These are phyloP conservation scores for Nematocida sp. DNA, from an alignment of 371 early-diverging fungal genomes.

Conservation along the genomic window DNA sequence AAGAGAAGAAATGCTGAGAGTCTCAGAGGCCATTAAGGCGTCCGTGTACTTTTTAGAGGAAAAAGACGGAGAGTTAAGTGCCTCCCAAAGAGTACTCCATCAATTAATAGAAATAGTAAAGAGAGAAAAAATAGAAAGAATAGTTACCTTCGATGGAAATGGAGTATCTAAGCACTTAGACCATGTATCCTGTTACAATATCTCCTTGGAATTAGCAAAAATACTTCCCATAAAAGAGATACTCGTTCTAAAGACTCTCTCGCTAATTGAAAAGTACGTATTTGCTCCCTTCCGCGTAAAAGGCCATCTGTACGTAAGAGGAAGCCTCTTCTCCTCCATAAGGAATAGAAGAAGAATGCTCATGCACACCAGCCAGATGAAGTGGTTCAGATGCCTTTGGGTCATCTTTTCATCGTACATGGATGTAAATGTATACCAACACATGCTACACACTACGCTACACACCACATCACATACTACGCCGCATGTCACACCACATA, in stretches of 20 bases:
- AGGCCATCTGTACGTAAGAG: conserved; percentile 19
- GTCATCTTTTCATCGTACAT: conserved; percentile 85
- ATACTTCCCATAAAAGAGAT: conserved; percentile 55
- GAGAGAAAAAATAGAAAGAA: conserved; percentile 57
- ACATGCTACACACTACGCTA: too few relatives aligned
- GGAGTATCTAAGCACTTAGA: conserved; percentile 88
- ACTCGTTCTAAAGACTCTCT: conserved; percentile 69
- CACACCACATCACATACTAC: background rate
- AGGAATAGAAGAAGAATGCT: conserved; percentile 74
- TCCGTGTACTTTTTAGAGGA: conserved; percentile 44
- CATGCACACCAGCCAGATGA: conserved; percentile 76
- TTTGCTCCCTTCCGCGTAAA: background rate
- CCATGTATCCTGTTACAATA: conserved; percentile 76
- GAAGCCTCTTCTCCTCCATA: conserved; percentile 68
- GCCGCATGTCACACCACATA: too few relatives aligned
- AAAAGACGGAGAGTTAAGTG: conserved; percentile 57
- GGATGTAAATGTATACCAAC: conserved; percentile 59
- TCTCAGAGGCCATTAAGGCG: conserved; percentile 14
- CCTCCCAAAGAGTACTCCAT: conserved; percentile 20
- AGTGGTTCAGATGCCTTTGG: conserved; percentile 88
- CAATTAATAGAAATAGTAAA: conserved; percentile 21
- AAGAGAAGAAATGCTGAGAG: conserved; percentile 44
- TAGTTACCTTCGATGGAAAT: conserved; percentile 82
- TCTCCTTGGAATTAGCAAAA: conserved; percentile 69
- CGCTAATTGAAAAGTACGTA: conserved; percentile 72